A percentile compares a stretch with the other conserved stretches of the same genome.
These are phyloP conservation scores for Boletus sp. DNA, from an alignment of 768 basidiomycete genomes.

Conservation along the genomic window DNA sequence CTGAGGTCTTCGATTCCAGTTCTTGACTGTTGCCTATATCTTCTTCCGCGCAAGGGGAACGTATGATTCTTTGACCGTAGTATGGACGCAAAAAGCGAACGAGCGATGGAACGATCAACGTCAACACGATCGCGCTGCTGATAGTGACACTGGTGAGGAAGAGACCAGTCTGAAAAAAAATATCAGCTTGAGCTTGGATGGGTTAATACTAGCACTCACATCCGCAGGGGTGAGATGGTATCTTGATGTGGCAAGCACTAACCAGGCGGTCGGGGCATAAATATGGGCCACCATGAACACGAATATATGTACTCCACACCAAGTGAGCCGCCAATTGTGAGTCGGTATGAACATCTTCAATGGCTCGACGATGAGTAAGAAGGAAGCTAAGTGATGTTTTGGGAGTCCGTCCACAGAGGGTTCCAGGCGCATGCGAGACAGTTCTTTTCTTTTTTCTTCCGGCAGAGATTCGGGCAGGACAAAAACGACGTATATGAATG, in stretches of 20 bases:
- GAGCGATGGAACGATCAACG: conserved; percentile 20
- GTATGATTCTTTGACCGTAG: conserved; percentile 11
- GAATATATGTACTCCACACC: conserved; percentile 29
- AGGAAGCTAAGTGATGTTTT: background rate
- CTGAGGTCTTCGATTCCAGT: conserved; percentile 14
- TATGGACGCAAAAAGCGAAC: conserved; percentile 28
- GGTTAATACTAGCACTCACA: conserved; percentile 8
- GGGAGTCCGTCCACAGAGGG: background rate
- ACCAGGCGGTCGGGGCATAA: conserved; percentile 16
- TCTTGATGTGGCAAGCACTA: conserved; percentile 27
- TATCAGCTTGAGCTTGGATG: background rate
- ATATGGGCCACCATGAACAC: conserved; percentile 15
- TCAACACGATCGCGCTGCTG: conserved; percentile 19
- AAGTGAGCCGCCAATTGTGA: conserved; percentile 30
- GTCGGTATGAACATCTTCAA: conserved; percentile 24
- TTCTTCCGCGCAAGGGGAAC: background rate
- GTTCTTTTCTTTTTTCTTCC: conserved; percentile 19
- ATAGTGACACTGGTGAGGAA: conserved; percentile 20
- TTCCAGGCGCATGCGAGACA: conserved; percentile 8
- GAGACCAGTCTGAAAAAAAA: conserved; percentile 25
- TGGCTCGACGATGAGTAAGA: conserved; percentile 22
- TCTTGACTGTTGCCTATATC: background rate
- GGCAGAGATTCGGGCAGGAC: conserved; percentile 34
- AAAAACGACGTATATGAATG: conserved; percentile 22
- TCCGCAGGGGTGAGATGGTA: conserved; percentile 28